phyloP scores from a whole-genome alignment of 176 grass and related monocot genomes.

The Otatea glauca region DNA sequence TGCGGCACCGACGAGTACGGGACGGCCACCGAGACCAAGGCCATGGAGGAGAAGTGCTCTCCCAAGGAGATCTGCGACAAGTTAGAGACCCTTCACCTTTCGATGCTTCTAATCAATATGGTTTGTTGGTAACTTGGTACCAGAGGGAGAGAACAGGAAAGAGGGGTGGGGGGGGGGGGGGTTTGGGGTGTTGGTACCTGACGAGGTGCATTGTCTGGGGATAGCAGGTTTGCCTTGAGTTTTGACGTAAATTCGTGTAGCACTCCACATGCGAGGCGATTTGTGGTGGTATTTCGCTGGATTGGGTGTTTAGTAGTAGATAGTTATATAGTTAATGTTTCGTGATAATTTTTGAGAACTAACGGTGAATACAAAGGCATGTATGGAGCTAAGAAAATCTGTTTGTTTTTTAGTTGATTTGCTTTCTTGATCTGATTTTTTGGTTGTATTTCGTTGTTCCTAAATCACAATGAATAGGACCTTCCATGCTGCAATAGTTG shows the following conservation, averaged over 20 bases:
- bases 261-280: not conserved
- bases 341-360: not conserved
- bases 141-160: no score
- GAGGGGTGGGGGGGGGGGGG: no score
- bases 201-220: not conserved
- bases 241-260: not conserved
- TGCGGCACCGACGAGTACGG: constrained; percentile 98
- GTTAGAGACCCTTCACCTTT: constrained; percentile 52
- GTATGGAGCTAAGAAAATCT: not conserved
- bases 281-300: not conserved
- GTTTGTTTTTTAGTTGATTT: not conserved
- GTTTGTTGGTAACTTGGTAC: not conserved
- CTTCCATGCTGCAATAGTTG: not conserved
- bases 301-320: not conserved
- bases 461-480: not conserved
- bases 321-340: not conserved
- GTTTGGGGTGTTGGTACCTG: not conserved
- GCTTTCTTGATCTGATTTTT: not conserved
- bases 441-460: not conserved
- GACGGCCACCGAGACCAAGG: constrained; percentile 96
- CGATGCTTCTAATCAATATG: not conserved
- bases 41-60: constrained; percentile 95
- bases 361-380: not conserved
- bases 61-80: constrained; percentile 97
- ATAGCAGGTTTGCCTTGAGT: not conserved